Evolutionary conservation across 805 yeast species (phyloP).

Genomic region (Hagleromyces aurorensis): DNA sequence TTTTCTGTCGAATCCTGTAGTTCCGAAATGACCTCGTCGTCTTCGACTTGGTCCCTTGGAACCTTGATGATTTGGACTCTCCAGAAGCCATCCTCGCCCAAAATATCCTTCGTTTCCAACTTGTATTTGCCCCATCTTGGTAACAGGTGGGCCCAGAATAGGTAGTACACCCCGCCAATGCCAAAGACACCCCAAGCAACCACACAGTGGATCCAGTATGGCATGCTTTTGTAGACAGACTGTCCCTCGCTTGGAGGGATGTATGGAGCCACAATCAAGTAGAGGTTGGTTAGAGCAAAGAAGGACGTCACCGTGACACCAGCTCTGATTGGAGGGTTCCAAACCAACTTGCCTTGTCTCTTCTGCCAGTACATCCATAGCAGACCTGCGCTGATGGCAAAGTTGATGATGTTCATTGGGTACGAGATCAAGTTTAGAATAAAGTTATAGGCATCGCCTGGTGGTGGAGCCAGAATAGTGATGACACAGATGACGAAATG

Average conservation of each 20-base stretch:
- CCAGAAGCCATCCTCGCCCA: slow-evolving; percentile 69
- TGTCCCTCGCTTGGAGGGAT: slow-evolving; percentile 64
- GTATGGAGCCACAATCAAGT: slow-evolving; percentile 69
- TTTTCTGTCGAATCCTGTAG: too few relatives aligned
- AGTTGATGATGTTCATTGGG: slow-evolving; percentile 70
- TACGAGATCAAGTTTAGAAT: slow-evolving; percentile 72
- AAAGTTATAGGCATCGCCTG: slow-evolving; percentile 83
- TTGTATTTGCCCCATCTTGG: slow-evolving; percentile 50
- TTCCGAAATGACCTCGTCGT: too few relatives aligned
- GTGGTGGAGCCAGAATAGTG: slow-evolving; percentile 72
- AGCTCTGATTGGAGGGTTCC: slow-evolving; percentile 70
- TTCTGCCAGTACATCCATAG: slow-evolving; percentile 48
- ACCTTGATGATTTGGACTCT: slow-evolving; percentile 42
- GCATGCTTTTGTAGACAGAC: slow-evolving; percentile 58
- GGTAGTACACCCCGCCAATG: slow-evolving; percentile 59
- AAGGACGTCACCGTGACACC: slow-evolving; percentile 54
- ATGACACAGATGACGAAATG: slow-evolving; percentile 72
- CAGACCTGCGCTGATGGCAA: slow-evolving; percentile 51
- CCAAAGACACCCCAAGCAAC: slow-evolving; percentile 73
- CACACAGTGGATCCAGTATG: slow-evolving; percentile 74
- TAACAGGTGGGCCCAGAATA: slow-evolving; percentile 49
- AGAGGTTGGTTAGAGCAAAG: slow-evolving; percentile 57
- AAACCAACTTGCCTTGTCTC: slow-evolving; percentile 41
- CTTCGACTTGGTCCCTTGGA: too few relatives aligned
- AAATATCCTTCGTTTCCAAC: slow-evolving; percentile 43